phyloP scores from a whole-genome alignment of 2,329 filamentous ascomycete genomes.

The Pezicula neosporulosa region DNA sequence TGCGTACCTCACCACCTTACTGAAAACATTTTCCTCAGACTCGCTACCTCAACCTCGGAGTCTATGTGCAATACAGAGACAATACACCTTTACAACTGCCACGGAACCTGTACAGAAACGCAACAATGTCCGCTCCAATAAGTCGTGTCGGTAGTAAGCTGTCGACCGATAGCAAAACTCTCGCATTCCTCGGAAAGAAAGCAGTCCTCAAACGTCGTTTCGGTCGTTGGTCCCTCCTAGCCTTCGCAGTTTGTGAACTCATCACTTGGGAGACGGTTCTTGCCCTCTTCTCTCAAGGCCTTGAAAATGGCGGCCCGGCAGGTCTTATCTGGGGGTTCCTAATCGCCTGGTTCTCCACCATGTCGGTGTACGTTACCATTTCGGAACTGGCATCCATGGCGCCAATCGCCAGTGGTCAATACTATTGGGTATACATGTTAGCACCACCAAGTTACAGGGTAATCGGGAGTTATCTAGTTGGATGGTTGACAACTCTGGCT shows the following conservation, averaged over 20 bases:
- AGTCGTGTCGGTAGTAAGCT: too few species aligned
- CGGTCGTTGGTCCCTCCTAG: slow-evolving; percentile 45
- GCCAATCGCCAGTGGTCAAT: slow-evolving; percentile 47
- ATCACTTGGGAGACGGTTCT: slow-evolving; percentile 51
- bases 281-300: slow-evolving; percentile 6
- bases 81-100: too few species aligned
- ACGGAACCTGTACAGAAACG: too few species aligned
- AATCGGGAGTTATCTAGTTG: slow-evolving; percentile 51
- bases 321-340: slow-evolving; percentile 51
- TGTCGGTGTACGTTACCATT: slow-evolving; percentile 38
- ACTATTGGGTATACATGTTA: slow-evolving; percentile 56
- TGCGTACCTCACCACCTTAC: too few species aligned
- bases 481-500: slow-evolving; percentile 58
- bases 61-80: too few species aligned
- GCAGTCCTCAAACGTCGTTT: slow-evolving; percentile 38
- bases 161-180: slow-evolving; percentile 3
- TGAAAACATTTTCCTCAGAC: neutral
- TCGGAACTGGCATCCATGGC: slow-evolving; percentile 40
- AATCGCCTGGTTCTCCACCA: slow-evolving; percentile 42
- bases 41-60: too few species aligned
- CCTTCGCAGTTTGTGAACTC: slow-evolving; percentile 49
- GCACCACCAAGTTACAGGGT: slow-evolving; percentile 45
- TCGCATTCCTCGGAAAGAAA: slow-evolving; percentile 13
- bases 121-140: too few species aligned
- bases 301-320: slow-evolving; percentile 46